Evolutionary conservation across 768 basidiomycete species (phyloP).

Genomic region (Mycena albidolilacea): DNA sequence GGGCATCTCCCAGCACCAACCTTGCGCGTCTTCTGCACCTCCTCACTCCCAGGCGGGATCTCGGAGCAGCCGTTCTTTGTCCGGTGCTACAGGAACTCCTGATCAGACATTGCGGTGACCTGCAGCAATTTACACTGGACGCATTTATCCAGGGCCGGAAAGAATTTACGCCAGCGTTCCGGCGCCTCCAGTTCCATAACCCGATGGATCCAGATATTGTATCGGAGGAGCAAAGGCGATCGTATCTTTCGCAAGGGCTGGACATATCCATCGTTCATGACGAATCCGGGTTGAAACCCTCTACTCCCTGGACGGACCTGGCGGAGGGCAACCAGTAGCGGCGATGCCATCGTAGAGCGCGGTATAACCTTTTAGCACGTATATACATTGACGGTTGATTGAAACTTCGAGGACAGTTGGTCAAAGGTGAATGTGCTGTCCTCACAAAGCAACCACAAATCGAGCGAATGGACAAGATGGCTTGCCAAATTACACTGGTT

Average conservation of each 20-base stretch:
- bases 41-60: not conserved
- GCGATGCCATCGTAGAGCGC: too few relatives aligned
- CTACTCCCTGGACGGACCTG: not conserved
- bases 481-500: too few relatives aligned
- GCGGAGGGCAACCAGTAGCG: too few relatives aligned
- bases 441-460: too few relatives aligned
- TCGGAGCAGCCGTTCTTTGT: not conserved
- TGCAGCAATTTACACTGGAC: not conserved
- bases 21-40: not conserved
- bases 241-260: not conserved
- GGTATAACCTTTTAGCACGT: too few relatives aligned
- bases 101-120: not conserved
- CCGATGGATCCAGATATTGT: not conserved
- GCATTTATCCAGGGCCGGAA: not conserved
- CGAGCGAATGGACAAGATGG: too few relatives aligned
- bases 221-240: not conserved
- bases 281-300: not conserved
- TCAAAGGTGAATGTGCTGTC: too few relatives aligned
- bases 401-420: too few relatives aligned
- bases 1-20: not conserved
- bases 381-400: too few relatives aligned
- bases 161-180: not conserved
- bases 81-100: not conserved
- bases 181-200: not conserved
- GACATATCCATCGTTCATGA: not conserved